phyloP scores from a whole-genome alignment of 78 protist genomes.

The Dictyostelium brefeldianum region DNA sequence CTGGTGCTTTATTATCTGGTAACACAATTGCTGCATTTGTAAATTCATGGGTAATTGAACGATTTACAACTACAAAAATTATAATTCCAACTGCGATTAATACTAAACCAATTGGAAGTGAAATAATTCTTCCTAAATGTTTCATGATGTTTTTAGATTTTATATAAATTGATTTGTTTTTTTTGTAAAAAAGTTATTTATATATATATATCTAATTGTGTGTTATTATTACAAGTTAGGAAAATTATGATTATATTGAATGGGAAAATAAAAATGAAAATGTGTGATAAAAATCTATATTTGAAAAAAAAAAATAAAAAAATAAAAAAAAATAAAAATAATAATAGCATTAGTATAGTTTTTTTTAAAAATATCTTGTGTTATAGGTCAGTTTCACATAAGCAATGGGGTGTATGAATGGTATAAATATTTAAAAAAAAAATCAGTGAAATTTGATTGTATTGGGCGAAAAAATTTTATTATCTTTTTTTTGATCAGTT shows the following conservation, averaged over 20 bases:
- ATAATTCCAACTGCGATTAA: slow-evolving; percentile 74
- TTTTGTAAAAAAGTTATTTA: neutral
- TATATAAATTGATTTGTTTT: neutral
- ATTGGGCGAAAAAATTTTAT: too few relatives aligned
- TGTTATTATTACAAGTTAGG: neutral
- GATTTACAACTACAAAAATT: slow-evolving; percentile 25
- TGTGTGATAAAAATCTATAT: too few relatives aligned
- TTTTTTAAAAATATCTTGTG: too few relatives aligned
- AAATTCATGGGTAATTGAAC: slow-evolving; percentile 8
- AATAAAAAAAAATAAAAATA: too few relatives aligned
- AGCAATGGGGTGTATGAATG: too few relatives aligned
- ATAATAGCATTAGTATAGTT: too few relatives aligned
- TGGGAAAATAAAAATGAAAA: too few relatives aligned
- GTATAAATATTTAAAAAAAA: too few relatives aligned
- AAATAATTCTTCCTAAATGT: slow-evolving; percentile 27
- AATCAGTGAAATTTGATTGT: too few relatives aligned
- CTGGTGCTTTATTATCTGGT: slow-evolving; percentile 36
- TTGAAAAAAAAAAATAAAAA: neutral
- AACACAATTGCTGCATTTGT: slow-evolving; percentile 16
- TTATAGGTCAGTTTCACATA: too few relatives aligned
- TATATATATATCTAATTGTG: neutral
- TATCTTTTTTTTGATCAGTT: too few relatives aligned
- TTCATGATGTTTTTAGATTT: neutral
- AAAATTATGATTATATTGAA: neutral
- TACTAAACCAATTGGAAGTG: slow-evolving; percentile 45